Conservation (phyloP, 2,329 filamentous ascomycete genomes). For the Penicillium sp. region DNA sequence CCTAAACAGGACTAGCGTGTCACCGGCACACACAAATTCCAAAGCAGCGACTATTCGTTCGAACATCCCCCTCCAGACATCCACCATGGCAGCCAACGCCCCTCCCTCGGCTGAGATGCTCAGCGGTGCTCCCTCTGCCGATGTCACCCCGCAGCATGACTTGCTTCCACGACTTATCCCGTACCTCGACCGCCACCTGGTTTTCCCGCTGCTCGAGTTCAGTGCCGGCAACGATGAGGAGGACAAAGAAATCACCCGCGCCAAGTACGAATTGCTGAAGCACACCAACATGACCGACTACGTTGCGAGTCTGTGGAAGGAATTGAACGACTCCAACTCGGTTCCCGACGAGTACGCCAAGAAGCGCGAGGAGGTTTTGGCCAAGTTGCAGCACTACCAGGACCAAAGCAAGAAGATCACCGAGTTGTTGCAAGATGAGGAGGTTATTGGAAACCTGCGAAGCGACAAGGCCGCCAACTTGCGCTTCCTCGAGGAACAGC, state of each 20-base stretch:
- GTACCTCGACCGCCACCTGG: conserved; percentile 89
- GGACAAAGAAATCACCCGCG: conserved; percentile 68
- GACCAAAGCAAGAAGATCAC: conserved; percentile 84
- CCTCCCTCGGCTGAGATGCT: conserved; percentile 47
- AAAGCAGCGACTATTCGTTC: conserved; percentile 21
- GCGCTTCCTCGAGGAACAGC: conserved; percentile 94
- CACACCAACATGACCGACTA: conserved; percentile 99
- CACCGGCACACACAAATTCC: conserved; percentile 27
- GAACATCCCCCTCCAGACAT: conserved; percentile 18
- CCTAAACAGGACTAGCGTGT: conserved; percentile 28
- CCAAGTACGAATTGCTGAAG: conserved; percentile 91
- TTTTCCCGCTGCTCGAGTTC: conserved; percentile 95
- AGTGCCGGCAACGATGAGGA: conserved; percentile 75
- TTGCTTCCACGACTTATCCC: conserved; percentile 84
- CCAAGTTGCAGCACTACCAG: conserved; percentile 74
- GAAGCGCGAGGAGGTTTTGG: conserved; percentile 83
- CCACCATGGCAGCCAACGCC: conserved; percentile 49
- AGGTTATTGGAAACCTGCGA: conserved; percentile 82
- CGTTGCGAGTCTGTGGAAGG: conserved; percentile 82
- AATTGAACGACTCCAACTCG: conserved; percentile 73
- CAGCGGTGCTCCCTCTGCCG: conserved; percentile 45
- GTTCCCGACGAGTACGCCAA: conserved; percentile 78
- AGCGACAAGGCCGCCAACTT: conserved; percentile 98
- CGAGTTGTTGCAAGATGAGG: conserved; percentile 77
- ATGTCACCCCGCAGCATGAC: conserved; percentile 65